Percentiles rank a stretch among this genome's conserved stretches.
Evolutionary conservation across 495 filamentous ascomycete species (phyloP).

Genomic region (Podospora tetraspora): DNA sequence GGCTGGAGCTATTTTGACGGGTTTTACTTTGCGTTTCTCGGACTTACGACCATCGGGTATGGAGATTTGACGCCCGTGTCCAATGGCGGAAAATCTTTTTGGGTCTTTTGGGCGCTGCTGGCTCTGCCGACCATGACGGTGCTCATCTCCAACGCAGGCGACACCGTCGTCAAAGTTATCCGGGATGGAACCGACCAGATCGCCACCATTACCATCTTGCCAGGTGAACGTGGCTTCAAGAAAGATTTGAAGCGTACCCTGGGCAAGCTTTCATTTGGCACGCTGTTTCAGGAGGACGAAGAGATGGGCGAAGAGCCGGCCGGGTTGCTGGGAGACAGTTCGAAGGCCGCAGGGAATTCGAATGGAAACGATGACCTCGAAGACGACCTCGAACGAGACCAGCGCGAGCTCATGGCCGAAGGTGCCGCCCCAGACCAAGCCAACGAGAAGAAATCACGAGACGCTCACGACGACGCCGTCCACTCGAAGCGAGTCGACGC

Average conservation of each 20-base stretch:
- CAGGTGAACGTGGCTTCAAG: conserved; percentile 54
- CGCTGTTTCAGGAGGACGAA: conserved; percentile 25
- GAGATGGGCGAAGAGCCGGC: conserved; percentile 31
- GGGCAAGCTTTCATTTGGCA: conserved; percentile 33
- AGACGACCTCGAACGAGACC: conserved; percentile 14
- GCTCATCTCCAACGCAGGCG: conserved; percentile 76
- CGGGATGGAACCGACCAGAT: conserved; percentile 64
- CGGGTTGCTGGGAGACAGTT: conserved; percentile 40
- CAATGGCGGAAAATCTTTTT: conserved; percentile 71
- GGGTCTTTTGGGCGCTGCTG: conserved; percentile 84
- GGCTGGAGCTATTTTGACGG: conserved; percentile 75
- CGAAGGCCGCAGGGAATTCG: conserved; percentile 16
- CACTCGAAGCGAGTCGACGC: conserved; percentile 5
- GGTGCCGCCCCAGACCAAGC: conserved; percentile 6
- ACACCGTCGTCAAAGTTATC: conserved; percentile 68
- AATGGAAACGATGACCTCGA: conserved; percentile 20
- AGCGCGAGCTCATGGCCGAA: conserved; percentile 20
- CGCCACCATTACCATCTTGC: conserved; percentile 70
- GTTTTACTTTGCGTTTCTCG: conserved; percentile 75
- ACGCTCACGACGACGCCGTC: conserved; percentile 22
- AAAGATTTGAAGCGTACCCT: conserved; percentile 35
- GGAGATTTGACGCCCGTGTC: conserved; percentile 68
- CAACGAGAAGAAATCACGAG: conserved; percentile 8
- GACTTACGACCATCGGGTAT: conserved; percentile 80
- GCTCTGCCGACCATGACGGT: conserved; percentile 79